Evolutionary conservation across 768 basidiomycete species (phyloP).

Genomic region (Coprinellus micaceus): DNA sequence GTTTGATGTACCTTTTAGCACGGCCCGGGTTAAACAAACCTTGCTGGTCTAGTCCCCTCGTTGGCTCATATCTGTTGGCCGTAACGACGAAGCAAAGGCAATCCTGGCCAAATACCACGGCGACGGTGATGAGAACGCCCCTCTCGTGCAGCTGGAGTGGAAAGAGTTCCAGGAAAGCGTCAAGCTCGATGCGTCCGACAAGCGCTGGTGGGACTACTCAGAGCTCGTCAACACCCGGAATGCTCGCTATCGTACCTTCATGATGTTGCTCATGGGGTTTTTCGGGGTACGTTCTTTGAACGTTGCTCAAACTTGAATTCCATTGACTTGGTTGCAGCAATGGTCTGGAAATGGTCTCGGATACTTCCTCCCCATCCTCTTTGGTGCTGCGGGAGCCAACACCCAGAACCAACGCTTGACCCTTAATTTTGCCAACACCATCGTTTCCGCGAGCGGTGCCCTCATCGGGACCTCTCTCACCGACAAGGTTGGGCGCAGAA

Average conservation of each 20-base stretch:
- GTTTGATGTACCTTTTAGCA: background rate
- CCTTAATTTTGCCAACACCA: conserved; percentile 40
- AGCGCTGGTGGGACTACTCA: conserved; percentile 56
- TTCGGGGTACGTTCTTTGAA: conserved; percentile 40
- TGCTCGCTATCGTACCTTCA: conserved; percentile 42
- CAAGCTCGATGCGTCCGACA: conserved; percentile 48
- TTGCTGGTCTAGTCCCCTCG: conserved; percentile 43
- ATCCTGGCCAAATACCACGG: conserved; percentile 55
- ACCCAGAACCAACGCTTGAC: conserved; percentile 37
- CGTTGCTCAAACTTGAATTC: too few relatives aligned
- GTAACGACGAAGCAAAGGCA: conserved; percentile 43
- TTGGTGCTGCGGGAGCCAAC: conserved; percentile 34
- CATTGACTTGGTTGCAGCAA: conserved; percentile 30
- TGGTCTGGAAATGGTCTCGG: conserved; percentile 55
- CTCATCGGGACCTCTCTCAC: conserved; percentile 38
- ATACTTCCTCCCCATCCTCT: conserved; percentile 42
- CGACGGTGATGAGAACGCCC: conserved; percentile 44
- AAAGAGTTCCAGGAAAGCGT: conserved; percentile 51
- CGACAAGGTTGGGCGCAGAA: conserved; percentile 41
- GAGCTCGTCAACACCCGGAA: conserved; percentile 46
- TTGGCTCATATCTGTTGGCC: conserved; percentile 49
- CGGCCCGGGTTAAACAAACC: background rate
- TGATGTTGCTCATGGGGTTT: conserved; percentile 52
- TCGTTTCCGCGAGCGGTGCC: conserved; percentile 38
- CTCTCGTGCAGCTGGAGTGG: conserved; percentile 49